These are phyloP conservation scores for Cordyceps tenuipes DNA, from an alignment of 2,329 filamentous ascomycete genomes.

Conservation along the genomic window DNA sequence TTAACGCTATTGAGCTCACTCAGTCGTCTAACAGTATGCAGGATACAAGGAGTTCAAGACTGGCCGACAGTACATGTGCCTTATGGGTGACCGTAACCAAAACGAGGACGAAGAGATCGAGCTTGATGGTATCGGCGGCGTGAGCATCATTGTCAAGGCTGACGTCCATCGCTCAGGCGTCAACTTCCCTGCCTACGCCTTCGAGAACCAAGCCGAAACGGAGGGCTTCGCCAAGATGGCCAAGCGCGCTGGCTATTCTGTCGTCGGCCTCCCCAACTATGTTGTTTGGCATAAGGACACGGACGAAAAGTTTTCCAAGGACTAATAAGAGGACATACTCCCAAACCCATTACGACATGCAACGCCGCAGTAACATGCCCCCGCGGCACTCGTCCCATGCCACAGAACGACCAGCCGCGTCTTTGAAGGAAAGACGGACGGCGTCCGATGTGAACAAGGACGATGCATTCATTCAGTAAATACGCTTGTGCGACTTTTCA, in stretches of 20 bases:
- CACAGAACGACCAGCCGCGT: not conserved
- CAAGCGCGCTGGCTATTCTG: conserved; percentile 86
- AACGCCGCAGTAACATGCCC: not conserved
- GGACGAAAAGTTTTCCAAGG: conserved; percentile 76
- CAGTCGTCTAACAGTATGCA: conserved; percentile 26
- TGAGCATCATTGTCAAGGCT: conserved; percentile 95
- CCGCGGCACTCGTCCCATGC: not conserved
- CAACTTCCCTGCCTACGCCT: conserved; percentile 94
- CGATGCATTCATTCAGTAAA: conserved; percentile 5
- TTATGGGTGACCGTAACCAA: conserved; percentile 83
- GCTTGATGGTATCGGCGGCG: conserved; percentile 91
- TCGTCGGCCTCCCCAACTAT: conserved; percentile 91
- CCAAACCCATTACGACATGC: not conserved
- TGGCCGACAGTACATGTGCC: conserved; percentile 80
- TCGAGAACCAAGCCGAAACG: conserved; percentile 98
- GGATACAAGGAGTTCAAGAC: conserved; percentile 92
- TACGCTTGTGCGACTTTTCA: conserved; percentile 4
- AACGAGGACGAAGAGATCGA: conserved; percentile 89
- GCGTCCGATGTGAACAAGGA: not conserved
- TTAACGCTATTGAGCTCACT: not conserved
- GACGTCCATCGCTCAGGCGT: conserved; percentile 98
- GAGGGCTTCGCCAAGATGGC: conserved; percentile 99
- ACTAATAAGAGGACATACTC: conserved; percentile 36
- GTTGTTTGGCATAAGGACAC: conserved; percentile 99
- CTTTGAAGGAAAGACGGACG: conserved; percentile 1